These are phyloP conservation scores for Fusarium udum DNA, from an alignment of 2,329 filamentous ascomycete species.

Conservation along the genomic window DNA sequence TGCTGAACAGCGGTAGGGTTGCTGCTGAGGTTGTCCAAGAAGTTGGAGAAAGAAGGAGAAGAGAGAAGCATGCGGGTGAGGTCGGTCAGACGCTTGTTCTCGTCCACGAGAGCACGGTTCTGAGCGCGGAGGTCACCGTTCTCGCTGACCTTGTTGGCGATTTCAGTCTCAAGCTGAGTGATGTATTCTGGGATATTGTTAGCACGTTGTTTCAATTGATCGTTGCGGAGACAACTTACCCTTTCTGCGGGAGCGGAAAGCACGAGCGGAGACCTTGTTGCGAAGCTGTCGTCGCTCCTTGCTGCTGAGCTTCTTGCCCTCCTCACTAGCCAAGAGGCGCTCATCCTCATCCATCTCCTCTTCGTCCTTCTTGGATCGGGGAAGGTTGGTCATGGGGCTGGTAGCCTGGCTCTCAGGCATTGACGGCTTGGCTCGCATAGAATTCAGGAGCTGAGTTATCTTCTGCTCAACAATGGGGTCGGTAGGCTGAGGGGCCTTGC, in stretches of 20 bases:
- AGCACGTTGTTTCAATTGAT: neutral
- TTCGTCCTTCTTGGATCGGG: slow-evolving; percentile 87
- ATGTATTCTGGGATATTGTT: slow-evolving; percentile 81
- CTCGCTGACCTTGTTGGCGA: slow-evolving; percentile 84
- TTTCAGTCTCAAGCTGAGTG: slow-evolving; percentile 88
- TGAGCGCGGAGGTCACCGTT: slow-evolving; percentile 81
- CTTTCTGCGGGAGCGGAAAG: slow-evolving; percentile 97
- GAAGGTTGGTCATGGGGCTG: slow-evolving; percentile 71
- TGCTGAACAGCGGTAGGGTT: slow-evolving; percentile 61
- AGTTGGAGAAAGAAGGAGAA: slow-evolving; percentile 84
- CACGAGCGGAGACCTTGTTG: slow-evolving; percentile 98
- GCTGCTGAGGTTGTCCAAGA: slow-evolving; percentile 75
- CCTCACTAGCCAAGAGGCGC: slow-evolving; percentile 90
- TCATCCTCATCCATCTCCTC: slow-evolving; percentile 99
- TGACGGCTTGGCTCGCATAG: slow-evolving; percentile 81
- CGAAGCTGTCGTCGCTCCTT: slow-evolving; percentile 97
- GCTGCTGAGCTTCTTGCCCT: slow-evolving; percentile 98
- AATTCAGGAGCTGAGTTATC: slow-evolving; percentile 90
- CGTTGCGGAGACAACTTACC: slow-evolving; percentile 67
- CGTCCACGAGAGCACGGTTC: slow-evolving; percentile 83
- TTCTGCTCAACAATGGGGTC: slow-evolving; percentile 88
- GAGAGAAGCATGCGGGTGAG: slow-evolving; percentile 83
- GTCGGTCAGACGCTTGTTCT: slow-evolving; percentile 83
- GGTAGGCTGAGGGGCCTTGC: slow-evolving; percentile 62
- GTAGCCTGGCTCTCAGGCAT: slow-evolving; percentile 56